Evolutionary conservation across 768 basidiomycete genomes (phyloP), one percentile per base, ranked within the genome.

Genomic region (Dioszegia crocea): DNA sequence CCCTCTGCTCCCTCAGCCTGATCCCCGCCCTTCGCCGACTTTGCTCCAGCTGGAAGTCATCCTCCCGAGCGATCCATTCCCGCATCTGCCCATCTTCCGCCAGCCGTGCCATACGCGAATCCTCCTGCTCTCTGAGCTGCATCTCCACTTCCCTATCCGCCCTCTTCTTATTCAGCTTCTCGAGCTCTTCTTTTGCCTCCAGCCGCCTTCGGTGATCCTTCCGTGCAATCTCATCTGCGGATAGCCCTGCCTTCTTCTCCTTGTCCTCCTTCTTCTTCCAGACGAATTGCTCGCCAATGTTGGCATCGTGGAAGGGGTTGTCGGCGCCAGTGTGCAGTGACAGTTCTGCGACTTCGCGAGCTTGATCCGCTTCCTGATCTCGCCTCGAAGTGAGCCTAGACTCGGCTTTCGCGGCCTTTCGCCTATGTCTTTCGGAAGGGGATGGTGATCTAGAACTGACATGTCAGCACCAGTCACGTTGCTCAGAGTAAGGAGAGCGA

Each of bases 181-280:
- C 96, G 56, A 99, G 78, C 73, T 99, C 96, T 67, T 96, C 92
- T 66, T 91, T 92, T 4, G 93, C 92, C 68, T 99, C 96, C 67
- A 88, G 85, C 38, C 86, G 82, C 57, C 93, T 79, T 24, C 89
- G 74, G 0, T 86, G 85, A 79, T 99, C 96, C 66, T 84, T 83
- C 63, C 82, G 81, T 61, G 88, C 86, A 1, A 88, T 81, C 70
- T 99, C 96, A 0, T 85, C 86, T 0, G 85, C 70, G 0, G 86
- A 83, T 48, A 98, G 70, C 1, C 96, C 96, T 60, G 84, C 79
- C 78, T 94, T 97, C 69, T 85, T 83, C 76, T 99, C 96, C 80
- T 91, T 91, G 76, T 99, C 96, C 26, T 85, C 84, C 80, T 99
- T 99, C 82, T 99, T 99, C 79, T 92, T 89, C 96, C 96, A 99